These are phyloP conservation scores for Citrullus colocynthis DNA, from an alignment of 306 rosid genomes.

Conservation along the genomic window DNA sequence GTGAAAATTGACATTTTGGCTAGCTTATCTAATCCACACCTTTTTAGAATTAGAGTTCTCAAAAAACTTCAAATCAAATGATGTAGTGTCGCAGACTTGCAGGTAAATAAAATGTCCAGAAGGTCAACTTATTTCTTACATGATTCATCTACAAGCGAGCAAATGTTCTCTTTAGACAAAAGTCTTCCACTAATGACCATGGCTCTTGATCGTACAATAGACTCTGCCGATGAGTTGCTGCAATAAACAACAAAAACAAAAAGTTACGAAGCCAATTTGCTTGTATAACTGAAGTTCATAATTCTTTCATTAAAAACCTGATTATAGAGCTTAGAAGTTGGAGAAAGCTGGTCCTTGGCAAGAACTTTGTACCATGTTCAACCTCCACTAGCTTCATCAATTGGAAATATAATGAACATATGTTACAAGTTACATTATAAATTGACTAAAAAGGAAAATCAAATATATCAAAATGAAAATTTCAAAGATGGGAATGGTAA, in stretches of 20 bases:
- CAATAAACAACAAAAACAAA: conserved; percentile 7
- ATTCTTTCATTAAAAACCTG: conserved; percentile 29
- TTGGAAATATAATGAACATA: conserved; percentile 6
- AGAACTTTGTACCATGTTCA: conserved; percentile 61
- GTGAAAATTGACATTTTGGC: background rate
- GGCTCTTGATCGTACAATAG: conserved; percentile 67
- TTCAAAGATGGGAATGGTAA: background rate
- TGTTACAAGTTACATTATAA: background rate
- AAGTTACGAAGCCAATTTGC: background rate
- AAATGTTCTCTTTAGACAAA: conserved; percentile 41
- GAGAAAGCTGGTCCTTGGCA: conserved; percentile 57
- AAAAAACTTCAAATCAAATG: background rate
- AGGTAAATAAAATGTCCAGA: background rate
- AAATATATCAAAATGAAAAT: background rate
- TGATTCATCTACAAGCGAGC: conserved; percentile 44
- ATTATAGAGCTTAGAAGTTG: conserved; percentile 62
- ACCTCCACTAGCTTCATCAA: conserved; percentile 62
- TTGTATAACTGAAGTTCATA: background rate
- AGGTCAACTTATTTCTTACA: conserved; percentile 35
- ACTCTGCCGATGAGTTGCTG: conserved; percentile 43
- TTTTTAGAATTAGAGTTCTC: background rate
- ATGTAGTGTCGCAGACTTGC: background rate
- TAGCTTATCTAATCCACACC: background rate
- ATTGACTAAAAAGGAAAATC: conserved; percentile 1
- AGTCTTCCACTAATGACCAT: conserved; percentile 81